phyloP scores from a whole-genome alignment of 768 basidiomycete species.

The Dioszegia hungarica region DNA sequence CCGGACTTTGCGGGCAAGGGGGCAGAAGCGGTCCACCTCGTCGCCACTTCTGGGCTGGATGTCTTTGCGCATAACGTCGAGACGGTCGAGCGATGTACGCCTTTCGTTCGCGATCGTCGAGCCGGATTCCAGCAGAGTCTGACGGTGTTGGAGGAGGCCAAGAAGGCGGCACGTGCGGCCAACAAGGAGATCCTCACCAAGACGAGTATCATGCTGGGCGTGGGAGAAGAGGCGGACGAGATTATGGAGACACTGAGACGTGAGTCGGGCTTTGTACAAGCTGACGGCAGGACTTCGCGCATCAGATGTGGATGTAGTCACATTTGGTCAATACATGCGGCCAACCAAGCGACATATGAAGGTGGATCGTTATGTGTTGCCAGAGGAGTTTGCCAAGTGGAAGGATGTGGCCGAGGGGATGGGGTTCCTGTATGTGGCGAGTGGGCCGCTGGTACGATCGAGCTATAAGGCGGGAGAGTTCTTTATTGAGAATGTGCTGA shows the following conservation, averaged over 20 bases:
- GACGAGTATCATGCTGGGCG: conserved; percentile 97
- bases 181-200: conserved; percentile 72
- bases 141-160: conserved; percentile 45
- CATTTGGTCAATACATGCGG: conserved; percentile 99
- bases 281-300: conserved; percentile 68
- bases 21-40: conserved; percentile 63
- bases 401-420: conserved; percentile 81
- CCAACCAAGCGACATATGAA: conserved; percentile 99
- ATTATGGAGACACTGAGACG: conserved; percentile 75
- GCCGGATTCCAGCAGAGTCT: conserved; percentile 74
- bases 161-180: conserved; percentile 38
- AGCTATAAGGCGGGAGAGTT: conserved; percentile 96
- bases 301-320: conserved; percentile 89
- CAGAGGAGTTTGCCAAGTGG: conserved; percentile 88
- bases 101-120: conserved; percentile 88
- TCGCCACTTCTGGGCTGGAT: conserved; percentile 89
- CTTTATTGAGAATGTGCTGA: conserved; percentile 79
- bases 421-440: conserved; percentile 96
- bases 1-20: conserved; percentile 84
- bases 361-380: conserved; percentile 91
- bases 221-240: conserved; percentile 84
- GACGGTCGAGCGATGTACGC: conserved; percentile 89
- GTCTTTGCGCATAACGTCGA: conserved; percentile 98
- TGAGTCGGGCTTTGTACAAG: conserved; percentile 47
- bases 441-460: conserved; percentile 89